Evolutionary conservation across 768 basidiomycete genomes (phyloP).

Genomic region (Lentinula raphanica): DNA sequence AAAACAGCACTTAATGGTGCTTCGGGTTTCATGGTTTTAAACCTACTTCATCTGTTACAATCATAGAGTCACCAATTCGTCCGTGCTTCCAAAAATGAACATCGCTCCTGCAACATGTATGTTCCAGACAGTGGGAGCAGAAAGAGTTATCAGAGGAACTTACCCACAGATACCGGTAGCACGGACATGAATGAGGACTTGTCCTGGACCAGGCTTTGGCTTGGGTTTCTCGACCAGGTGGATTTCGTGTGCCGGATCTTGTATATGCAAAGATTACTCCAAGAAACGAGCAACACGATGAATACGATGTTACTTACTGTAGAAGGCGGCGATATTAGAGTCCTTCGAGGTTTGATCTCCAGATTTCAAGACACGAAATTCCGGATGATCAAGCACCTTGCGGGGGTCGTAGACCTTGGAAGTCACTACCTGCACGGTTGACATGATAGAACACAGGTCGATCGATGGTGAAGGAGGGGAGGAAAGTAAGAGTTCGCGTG

Average conservation of each 20-base stretch:
- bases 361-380: slow-evolving; percentile 45
- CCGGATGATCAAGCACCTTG: slow-evolving; percentile 50
- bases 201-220: slow-evolving; percentile 55
- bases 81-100: slow-evolving; percentile 75
- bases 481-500: neutral
- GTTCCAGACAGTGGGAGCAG: neutral
- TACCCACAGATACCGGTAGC: slow-evolving; percentile 70
- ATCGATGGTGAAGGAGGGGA: neutral
- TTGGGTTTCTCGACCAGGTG: slow-evolving; percentile 64
- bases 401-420: slow-evolving; percentile 49
- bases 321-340: slow-evolving; percentile 59
- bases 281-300: neutral
- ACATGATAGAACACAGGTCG: slow-evolving; percentile 15
- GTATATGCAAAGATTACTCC: neutral
- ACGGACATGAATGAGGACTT: slow-evolving; percentile 61
- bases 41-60: slow-evolving; percentile 59
- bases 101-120: slow-evolving; percentile 44
- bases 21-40: neutral
- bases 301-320: slow-evolving; percentile 17
- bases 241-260: slow-evolving; percentile 54
- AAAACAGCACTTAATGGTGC: neutral
- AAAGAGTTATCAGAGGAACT: slow-evolving; percentile 13
- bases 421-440: slow-evolving; percentile 26
- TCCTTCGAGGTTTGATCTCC: slow-evolving; percentile 44
- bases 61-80: slow-evolving; percentile 63